Conservation (phyloP, 1,139 yeast species). For the Lodderomyces parapsilosis region DNA sequence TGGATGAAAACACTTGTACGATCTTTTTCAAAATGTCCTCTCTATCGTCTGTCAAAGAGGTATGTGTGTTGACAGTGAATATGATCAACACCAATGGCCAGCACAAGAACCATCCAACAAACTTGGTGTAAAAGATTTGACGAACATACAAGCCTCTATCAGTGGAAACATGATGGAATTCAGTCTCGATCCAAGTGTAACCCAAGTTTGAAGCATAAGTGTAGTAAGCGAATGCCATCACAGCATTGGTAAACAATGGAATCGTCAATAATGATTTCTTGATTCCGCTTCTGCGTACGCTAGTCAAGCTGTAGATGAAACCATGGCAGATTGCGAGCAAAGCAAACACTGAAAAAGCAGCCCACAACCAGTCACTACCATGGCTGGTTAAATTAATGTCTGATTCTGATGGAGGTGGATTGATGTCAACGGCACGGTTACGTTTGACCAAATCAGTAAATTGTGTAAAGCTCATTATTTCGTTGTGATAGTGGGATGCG, state of each 20-base stretch:
- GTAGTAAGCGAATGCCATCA: conserved; percentile 54
- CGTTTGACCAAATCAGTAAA: conserved; percentile 13
- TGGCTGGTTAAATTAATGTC: conserved; percentile 55
- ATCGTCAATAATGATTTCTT: conserved; percentile 45
- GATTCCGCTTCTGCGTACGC: conserved; percentile 29
- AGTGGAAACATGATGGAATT: conserved; percentile 49
- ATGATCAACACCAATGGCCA: conserved; percentile 55
- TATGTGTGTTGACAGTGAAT: conserved; percentile 45
- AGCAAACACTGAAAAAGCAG: conserved; percentile 54
- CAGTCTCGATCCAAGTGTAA: conserved; percentile 53
- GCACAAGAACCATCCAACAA: conserved; percentile 65
- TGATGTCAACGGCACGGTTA: conserved; percentile 51
- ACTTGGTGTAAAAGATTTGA: conserved; percentile 66
- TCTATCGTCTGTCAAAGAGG: conserved; percentile 18
- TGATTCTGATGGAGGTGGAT: conserved; percentile 39
- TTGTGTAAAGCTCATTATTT: conserved; percentile 1
- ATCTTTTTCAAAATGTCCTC: conserved; percentile 23
- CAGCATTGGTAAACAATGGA: conserved; percentile 46
- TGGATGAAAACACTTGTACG: conserved; percentile 23
- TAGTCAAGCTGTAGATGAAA: conserved; percentile 36
- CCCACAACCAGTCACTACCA: conserved; percentile 75
- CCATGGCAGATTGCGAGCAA: conserved; percentile 42
- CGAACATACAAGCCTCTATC: conserved; percentile 43
- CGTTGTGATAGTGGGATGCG: too few relatives aligned
- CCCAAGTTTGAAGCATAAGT: conserved; percentile 71